A percentile compares a stretch with the other conserved stretches of the same genome.
Conservation (phyloP, 2,329 filamentous ascomycete species). For the Fusarium camptoceras region DNA sequence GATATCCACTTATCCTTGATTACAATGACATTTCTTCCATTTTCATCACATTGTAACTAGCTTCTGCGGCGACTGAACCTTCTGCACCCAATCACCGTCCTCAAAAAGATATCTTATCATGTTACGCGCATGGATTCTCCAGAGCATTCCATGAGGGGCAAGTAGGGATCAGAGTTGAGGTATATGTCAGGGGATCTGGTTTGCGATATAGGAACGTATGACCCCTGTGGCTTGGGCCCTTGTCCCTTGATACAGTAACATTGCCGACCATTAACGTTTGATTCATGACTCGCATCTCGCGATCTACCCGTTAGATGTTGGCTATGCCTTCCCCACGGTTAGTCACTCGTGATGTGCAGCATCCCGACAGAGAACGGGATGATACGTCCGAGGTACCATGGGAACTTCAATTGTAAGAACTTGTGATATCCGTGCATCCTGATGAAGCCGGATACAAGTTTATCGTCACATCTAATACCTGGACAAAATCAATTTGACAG, state of each 20-base stretch:
- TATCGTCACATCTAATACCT: not conserved
- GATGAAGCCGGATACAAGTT: not conserved
- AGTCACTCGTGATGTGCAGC: not conserved
- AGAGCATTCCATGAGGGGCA: not conserved
- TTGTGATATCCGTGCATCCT: not conserved
- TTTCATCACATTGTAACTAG: not conserved
- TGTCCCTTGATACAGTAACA: not conserved
- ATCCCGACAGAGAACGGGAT: not conserved
- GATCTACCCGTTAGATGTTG: not conserved
- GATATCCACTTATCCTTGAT: not conserved
- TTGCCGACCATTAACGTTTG: not conserved
- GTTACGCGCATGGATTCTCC: not conserved
- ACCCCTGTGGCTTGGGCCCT: not conserved
- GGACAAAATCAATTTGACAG: too few species aligned
- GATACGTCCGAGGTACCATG: not conserved
- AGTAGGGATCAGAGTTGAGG: not conserved
- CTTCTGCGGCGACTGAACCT: accelerated
- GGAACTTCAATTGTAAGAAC: not conserved
- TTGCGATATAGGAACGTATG: not conserved
- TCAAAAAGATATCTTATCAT: not conserved
- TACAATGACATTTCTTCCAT: not conserved
- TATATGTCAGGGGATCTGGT: not conserved
- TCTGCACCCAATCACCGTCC: not conserved
- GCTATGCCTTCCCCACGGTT: not conserved
- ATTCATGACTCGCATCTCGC: not conserved